These are phyloP conservation scores for Kurtzmaniella natalensis DNA, from an alignment of 1,139 yeast species.

Conservation along the genomic window DNA sequence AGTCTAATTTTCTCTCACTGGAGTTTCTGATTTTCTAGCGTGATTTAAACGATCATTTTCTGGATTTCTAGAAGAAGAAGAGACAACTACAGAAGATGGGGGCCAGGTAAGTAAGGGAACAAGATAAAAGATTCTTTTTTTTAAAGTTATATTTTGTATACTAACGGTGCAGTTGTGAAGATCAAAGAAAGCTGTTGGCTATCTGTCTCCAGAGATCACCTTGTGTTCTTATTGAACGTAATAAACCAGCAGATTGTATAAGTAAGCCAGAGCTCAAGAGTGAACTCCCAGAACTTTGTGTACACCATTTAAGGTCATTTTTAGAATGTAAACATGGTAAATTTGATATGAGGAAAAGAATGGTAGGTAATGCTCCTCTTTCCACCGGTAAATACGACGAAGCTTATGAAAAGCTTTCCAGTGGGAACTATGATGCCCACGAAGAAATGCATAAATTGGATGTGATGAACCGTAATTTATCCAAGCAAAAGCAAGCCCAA, in stretches of 20 bases:
- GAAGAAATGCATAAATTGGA: constrained; percentile 74
- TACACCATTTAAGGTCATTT: constrained; percentile 79
- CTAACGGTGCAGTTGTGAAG: constrained; percentile 66
- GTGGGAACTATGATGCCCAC: constrained; percentile 75
- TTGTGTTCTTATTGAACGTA: constrained; percentile 84
- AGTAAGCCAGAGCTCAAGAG: constrained; percentile 72
- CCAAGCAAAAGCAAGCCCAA: constrained; percentile 24
- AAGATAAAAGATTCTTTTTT: constrained; percentile 3
- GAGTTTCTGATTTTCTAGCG: too few species aligned
- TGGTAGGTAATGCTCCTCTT: constrained; percentile 89
- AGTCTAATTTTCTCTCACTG: too few species aligned
- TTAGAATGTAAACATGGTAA: constrained; percentile 84
- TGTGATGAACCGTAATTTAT: constrained; percentile 45
- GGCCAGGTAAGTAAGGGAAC: constrained; percentile 24
- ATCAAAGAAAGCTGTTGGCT: constrained; percentile 89
- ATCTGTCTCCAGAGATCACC: constrained; percentile 94
- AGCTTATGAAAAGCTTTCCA: constrained; percentile 70
- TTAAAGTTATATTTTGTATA: not conserved
- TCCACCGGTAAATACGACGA: constrained; percentile 92
- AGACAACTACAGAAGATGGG: constrained; percentile 17
- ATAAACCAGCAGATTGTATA: constrained; percentile 86
- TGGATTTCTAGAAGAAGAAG: too few species aligned
- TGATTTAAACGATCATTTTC: too few species aligned
- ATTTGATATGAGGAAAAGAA: constrained; percentile 86
- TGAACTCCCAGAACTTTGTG: constrained; percentile 83